phyloP scores from a whole-genome alignment of 768 basidiomycete species.

The Hypholoma sublateritium region DNA sequence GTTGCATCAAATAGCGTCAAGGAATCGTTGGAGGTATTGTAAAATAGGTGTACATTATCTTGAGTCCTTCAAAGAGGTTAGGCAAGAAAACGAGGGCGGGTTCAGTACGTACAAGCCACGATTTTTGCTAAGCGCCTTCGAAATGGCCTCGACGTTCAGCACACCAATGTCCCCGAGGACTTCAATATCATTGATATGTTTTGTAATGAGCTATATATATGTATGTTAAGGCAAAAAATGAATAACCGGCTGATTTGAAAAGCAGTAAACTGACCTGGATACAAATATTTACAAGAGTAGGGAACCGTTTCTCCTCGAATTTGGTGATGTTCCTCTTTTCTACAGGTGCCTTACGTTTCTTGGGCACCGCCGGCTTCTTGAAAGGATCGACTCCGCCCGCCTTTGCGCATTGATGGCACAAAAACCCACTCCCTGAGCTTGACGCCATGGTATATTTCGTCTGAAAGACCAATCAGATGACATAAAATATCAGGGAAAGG shows the following conservation, averaged over 20 bases:
- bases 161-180: slow-evolving; percentile 85
- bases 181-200: slow-evolving; percentile 87
- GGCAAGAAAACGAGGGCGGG: not conserved
- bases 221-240: not conserved
- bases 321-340: slow-evolving; percentile 69
- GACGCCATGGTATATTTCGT: slow-evolving; percentile 85
- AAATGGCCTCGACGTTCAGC: slow-evolving; percentile 81
- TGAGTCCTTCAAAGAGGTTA: slow-evolving; percentile 49
- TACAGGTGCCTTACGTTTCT: slow-evolving; percentile 59
- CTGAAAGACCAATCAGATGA: slow-evolving; percentile 36
- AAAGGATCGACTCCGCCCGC: slow-evolving; percentile 79
- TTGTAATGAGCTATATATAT: slow-evolving; percentile 77
- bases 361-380: slow-evolving; percentile 67
- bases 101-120: slow-evolving; percentile 68
- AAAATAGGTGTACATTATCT: slow-evolving; percentile 84
- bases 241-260: not conserved
- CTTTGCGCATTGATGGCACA: slow-evolving; percentile 86
- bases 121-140: slow-evolving; percentile 79
- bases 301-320: slow-evolving; percentile 71
- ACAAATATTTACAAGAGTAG: slow-evolving; percentile 75
- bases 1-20: slow-evolving; percentile 89
- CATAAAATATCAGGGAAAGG: not conserved
- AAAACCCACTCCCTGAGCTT: slow-evolving; percentile 66
- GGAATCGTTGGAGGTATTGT: slow-evolving; percentile 63
- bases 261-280: slow-evolving; percentile 55